phyloP scores from a whole-genome alignment of 2,329 filamentous ascomycete genomes.

The Neodidymelliopsis sp. region DNA sequence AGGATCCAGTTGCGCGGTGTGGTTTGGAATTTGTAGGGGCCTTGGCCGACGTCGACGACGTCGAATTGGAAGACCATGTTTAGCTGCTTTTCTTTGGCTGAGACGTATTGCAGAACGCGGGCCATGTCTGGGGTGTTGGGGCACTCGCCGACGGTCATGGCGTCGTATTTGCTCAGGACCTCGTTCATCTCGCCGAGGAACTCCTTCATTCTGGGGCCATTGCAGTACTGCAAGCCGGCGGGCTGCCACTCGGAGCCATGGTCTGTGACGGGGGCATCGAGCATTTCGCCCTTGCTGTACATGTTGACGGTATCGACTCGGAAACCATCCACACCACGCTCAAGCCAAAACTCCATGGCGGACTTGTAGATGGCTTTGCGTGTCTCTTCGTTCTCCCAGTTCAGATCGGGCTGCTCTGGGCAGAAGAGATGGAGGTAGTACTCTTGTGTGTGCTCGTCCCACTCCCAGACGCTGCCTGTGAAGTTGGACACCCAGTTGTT shows the following conservation, averaged over 20 bases:
- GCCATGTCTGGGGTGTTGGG: constrained; percentile 66
- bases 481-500: constrained; percentile 77
- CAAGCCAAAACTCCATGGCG: constrained; percentile 80
- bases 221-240: constrained; percentile 64
- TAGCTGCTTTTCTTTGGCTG: constrained; percentile 65
- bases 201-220: constrained; percentile 74
- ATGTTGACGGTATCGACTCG: constrained; percentile 51
- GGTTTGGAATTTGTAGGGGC: constrained; percentile 48
- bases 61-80: constrained; percentile 71
- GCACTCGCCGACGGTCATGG: constrained; percentile 76
- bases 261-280: constrained; percentile 44
- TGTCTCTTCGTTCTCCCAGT: constrained; percentile 77
- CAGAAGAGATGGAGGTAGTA: constrained; percentile 82
- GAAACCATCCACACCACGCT: constrained; percentile 67
- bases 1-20: constrained; percentile 44
- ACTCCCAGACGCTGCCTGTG: constrained; percentile 71
- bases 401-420: constrained; percentile 81
- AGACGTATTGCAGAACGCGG: constrained; percentile 67
- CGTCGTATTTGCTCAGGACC: constrained; percentile 66
- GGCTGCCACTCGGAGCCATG: constrained; percentile 42
- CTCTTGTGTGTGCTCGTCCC: constrained; percentile 72
- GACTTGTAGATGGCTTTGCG: constrained; percentile 72
- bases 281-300: constrained; percentile 47
- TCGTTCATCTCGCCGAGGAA: constrained; percentile 70
- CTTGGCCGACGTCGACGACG: constrained; percentile 48